Conservation (phyloP, 192 early-diverging fungal species). For the Diversispora epigaea region DNA sequence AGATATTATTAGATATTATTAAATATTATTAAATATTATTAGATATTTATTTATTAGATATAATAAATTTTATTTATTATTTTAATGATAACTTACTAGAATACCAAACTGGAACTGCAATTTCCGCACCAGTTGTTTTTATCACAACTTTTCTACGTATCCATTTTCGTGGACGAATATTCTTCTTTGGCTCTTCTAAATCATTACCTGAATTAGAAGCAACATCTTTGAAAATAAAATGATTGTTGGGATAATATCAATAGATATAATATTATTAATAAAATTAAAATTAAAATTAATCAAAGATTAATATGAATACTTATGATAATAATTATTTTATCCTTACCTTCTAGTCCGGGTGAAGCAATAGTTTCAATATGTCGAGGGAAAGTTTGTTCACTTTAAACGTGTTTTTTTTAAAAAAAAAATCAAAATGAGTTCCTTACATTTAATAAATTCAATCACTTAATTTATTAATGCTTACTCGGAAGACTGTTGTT, state of each 20-base stretch:
- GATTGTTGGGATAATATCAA: neutral
- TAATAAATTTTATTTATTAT: neutral
- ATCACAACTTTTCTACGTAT: conserved; percentile 20
- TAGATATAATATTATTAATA: neutral
- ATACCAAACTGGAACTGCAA: conserved; percentile 14
- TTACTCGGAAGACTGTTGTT: neutral
- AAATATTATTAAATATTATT: no score
- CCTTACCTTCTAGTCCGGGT: no score
- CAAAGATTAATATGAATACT: neutral
- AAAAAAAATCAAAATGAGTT: neutral
- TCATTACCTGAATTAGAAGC: conserved; percentile 11
- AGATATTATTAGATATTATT: neutral
- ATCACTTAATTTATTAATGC: neutral
- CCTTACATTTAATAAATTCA: neutral
- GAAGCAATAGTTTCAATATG: no score
- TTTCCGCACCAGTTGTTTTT: conserved; percentile 17
- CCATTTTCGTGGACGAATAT: conserved; percentile 8
- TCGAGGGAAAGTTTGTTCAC: no score
- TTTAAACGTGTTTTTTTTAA: no score
- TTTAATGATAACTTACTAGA: conserved; percentile 1
- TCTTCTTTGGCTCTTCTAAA: neutral
- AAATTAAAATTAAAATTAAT: neutral
- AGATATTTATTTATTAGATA: neutral
- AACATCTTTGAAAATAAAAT: neutral
- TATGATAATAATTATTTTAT: no score